These are phyloP conservation scores for Creolimax fragrantissima DNA, from an alignment of 78 protist species.

Conservation along the genomic window DNA sequence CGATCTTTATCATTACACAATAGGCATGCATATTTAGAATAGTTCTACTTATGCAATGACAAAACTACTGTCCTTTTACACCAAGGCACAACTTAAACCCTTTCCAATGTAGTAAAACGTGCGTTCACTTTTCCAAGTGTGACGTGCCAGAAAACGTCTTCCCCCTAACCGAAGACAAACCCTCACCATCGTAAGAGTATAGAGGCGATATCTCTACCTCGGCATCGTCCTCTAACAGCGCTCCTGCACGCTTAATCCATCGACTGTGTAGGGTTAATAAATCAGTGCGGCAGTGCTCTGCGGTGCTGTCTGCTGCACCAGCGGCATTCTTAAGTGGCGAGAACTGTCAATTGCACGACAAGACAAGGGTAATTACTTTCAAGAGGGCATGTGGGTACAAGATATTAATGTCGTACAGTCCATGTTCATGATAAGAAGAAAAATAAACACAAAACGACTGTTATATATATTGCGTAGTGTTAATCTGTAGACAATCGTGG, in stretches of 20 bases:
- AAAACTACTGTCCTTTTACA: too few relatives aligned
- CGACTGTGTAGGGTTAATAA: slow-evolving; percentile 24
- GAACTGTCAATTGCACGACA: too few relatives aligned
- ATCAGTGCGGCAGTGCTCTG: slow-evolving; percentile 56
- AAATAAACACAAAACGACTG: too few relatives aligned
- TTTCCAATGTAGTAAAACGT: too few relatives aligned
- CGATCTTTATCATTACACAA: too few relatives aligned
- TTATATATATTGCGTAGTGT: too few relatives aligned
- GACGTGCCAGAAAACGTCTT: background rate
- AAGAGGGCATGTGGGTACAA: slow-evolving; percentile 54
- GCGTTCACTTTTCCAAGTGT: background rate
- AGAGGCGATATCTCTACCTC: slow-evolving; percentile 56
- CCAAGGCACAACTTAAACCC: too few relatives aligned
- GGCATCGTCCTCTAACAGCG: background rate
- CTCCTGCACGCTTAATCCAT: slow-evolving; percentile 46
- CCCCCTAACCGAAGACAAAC: slow-evolving; percentile 22
- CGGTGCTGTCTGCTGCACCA: slow-evolving; percentile 49
- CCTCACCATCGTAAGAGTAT: slow-evolving; percentile 61
- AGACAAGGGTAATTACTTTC: background rate
- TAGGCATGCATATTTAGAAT: too few relatives aligned
- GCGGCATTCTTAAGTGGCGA: slow-evolving; percentile 31
- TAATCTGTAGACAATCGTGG: too few relatives aligned
- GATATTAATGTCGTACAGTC: too few relatives aligned
- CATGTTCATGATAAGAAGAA: too few relatives aligned
- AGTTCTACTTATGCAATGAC: too few relatives aligned